Percentiles rank a stretch among this genome's conserved stretches.
phyloP scores from a whole-genome alignment of 495 filamentous ascomycete genomes.

The Thermochaetoides thermophila region DNA sequence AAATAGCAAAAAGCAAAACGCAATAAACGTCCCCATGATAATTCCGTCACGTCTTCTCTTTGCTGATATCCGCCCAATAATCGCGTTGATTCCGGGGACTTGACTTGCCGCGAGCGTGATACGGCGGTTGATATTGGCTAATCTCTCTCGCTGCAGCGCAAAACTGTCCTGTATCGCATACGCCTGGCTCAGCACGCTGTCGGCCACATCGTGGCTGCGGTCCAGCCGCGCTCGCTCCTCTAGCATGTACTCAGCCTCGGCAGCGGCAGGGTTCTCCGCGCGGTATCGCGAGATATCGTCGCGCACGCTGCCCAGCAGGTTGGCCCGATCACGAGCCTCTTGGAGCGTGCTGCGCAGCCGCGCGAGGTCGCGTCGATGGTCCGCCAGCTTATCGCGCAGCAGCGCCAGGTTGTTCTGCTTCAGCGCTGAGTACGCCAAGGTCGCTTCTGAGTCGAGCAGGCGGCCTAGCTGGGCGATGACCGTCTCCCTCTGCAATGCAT shows the following conservation, averaged over 20 bases:
- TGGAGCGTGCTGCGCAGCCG: constrained; percentile 54
- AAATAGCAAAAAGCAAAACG: constrained; percentile 76
- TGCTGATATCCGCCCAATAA: constrained; percentile 86
- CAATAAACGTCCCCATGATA: constrained; percentile 81
- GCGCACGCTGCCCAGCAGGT: constrained; percentile 82
- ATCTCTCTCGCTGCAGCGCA: constrained; percentile 66
- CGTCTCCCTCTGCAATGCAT: constrained; percentile 50
- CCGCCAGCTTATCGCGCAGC: constrained; percentile 74
- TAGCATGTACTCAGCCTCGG: constrained; percentile 93
- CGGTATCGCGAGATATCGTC: constrained; percentile 86
- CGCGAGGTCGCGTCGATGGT: constrained; percentile 70
- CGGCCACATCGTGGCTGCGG: constrained; percentile 70
- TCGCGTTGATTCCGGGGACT: constrained; percentile 81
- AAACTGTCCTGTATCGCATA: constrained; percentile 95
- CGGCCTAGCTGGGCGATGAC: constrained; percentile 72
- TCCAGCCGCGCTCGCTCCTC: constrained; percentile 77
- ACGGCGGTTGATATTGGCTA: constrained; percentile 73
- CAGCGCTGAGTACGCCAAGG: constrained; percentile 71
- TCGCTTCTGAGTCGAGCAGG: constrained; percentile 87
- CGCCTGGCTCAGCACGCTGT: constrained; percentile 86
- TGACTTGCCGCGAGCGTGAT: constrained; percentile 79
- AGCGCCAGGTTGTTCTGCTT: constrained; percentile 91
- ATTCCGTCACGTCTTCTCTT: constrained; percentile 93
- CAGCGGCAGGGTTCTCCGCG: constrained; percentile 58
- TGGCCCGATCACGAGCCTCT: constrained; percentile 68